Percentiles rank a stretch among this genome's conserved stretches.
Evolutionary conservation across 2,329 filamentous ascomycete species (phyloP).

Genomic region (Biscogniauxia mediterranea): DNA sequence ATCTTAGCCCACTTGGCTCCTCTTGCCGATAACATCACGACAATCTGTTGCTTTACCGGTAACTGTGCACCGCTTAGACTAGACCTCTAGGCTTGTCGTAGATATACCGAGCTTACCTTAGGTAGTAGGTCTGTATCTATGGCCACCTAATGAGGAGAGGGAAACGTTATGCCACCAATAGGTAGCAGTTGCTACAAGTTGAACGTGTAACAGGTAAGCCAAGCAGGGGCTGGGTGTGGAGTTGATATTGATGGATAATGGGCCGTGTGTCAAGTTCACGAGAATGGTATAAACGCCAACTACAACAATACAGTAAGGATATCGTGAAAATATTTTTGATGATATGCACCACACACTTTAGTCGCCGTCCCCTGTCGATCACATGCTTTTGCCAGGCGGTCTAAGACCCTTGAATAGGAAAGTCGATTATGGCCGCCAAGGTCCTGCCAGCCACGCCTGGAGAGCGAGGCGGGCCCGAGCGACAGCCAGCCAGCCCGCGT

Average conservation of each 20-base stretch:
- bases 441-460: background rate
- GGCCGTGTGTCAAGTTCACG: background rate
- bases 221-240: background rate
- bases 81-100: background rate
- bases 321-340: background rate
- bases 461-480: too few species aligned
- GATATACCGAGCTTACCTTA: background rate
- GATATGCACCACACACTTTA: background rate
- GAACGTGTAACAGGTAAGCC: too few species aligned
- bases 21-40: conserved; percentile 21
- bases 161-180: background rate
- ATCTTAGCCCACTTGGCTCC: conserved; percentile 18
- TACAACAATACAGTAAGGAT: background rate
- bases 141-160: background rate
- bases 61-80: background rate
- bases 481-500: too few species aligned
- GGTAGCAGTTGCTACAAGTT: background rate
- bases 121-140: background rate
- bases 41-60: background rate
- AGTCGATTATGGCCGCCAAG: background rate
- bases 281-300: background rate
- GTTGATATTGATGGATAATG: background rate
- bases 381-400: background rate
- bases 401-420: background rate
- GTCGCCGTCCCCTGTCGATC: background rate